Evolutionary conservation across 1,284 basidiomycete species (phyloP).

Genomic region (Neotropicomus parvogracilis): DNA sequence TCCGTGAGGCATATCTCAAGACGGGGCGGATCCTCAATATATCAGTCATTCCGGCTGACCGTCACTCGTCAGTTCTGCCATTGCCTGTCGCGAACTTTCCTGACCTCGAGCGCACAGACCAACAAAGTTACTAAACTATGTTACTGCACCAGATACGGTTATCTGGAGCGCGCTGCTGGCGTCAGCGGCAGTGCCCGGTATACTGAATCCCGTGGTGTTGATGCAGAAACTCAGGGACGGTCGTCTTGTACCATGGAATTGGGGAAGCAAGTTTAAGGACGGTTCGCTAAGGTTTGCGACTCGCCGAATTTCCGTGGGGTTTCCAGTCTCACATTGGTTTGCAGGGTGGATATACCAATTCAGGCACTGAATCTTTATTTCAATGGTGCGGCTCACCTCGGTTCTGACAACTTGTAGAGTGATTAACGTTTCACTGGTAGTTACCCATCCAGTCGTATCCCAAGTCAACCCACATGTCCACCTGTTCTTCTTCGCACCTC

Average conservation of each 20-base stretch:
- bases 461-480: slow-evolving; percentile 98
- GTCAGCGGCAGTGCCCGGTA: slow-evolving; percentile 82
- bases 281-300: slow-evolving; percentile 70
- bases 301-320: background rate
- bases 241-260: slow-evolving; percentile 87
- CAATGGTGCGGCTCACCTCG: slow-evolving; percentile 53
- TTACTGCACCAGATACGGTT: slow-evolving; percentile 88
- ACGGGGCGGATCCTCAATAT: slow-evolving; percentile 95
- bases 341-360: slow-evolving; percentile 89
- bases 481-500: slow-evolving; percentile 94
- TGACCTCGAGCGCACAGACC: slow-evolving; percentile 50
- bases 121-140: slow-evolving; percentile 92
- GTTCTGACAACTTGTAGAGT: background rate
- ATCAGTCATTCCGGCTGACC: slow-evolving; percentile 90
- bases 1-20: slow-evolving; percentile 90
- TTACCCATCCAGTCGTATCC: slow-evolving; percentile 93
- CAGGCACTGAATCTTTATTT: slow-evolving; percentile 92
- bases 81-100: slow-evolving; percentile 5
- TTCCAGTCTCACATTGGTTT: slow-evolving; percentile 3
- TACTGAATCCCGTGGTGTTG: slow-evolving; percentile 83
- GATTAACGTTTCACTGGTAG: slow-evolving; percentile 38
- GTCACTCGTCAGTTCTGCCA: slow-evolving; percentile 71
- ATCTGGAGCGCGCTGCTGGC: slow-evolving; percentile 78
- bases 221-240: slow-evolving; percentile 92
- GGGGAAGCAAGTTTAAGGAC: slow-evolving; percentile 91